Evolutionary conservation across 192 early-diverging fungal genomes (phyloP).

Genomic region (Coemansia sp.): DNA sequence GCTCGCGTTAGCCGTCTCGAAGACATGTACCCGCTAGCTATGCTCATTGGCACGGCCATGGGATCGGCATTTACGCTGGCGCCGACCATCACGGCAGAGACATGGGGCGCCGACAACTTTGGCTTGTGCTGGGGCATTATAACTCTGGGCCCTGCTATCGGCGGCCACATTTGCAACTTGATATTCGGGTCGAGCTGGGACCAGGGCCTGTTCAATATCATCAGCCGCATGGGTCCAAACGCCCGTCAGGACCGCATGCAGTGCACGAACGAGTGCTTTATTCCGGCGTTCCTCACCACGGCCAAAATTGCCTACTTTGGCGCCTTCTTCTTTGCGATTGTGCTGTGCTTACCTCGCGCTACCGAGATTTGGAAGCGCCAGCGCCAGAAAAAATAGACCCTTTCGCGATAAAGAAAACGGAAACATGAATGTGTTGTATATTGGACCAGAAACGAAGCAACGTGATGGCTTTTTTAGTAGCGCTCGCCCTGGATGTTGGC

Average conservation of each 20-base stretch:
- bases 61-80: slow-evolving; percentile 53
- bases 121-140: slow-evolving; percentile 62
- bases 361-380: slow-evolving; percentile 11
- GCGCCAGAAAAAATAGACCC: background rate
- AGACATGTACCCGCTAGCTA: slow-evolving; percentile 38
- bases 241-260: slow-evolving; percentile 12
- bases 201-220: slow-evolving; percentile 27
- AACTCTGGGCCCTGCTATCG: slow-evolving; percentile 62
- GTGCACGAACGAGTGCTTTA: slow-evolving; percentile 46
- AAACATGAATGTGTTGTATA: too few relatives aligned
- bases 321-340: slow-evolving; percentile 34
- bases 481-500: slow-evolving; percentile 30
- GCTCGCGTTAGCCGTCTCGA: slow-evolving; percentile 19
- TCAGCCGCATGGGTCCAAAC: slow-evolving; percentile 10
- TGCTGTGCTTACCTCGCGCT: slow-evolving; percentile 30
- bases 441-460: too few relatives aligned
- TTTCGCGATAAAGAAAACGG: too few relatives aligned
- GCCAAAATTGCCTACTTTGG: slow-evolving; percentile 28
- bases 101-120: slow-evolving; percentile 58
- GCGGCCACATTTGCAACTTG: slow-evolving; percentile 66
- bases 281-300: slow-evolving; percentile 43
- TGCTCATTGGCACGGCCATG: slow-evolving; percentile 48
- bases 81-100: slow-evolving; percentile 54
- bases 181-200: slow-evolving; percentile 67
- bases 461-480: slow-evolving; percentile 13